phyloP scores from a whole-genome alignment of 2,329 filamentous ascomycete genomes.

The Alternaria ethzedia region DNA sequence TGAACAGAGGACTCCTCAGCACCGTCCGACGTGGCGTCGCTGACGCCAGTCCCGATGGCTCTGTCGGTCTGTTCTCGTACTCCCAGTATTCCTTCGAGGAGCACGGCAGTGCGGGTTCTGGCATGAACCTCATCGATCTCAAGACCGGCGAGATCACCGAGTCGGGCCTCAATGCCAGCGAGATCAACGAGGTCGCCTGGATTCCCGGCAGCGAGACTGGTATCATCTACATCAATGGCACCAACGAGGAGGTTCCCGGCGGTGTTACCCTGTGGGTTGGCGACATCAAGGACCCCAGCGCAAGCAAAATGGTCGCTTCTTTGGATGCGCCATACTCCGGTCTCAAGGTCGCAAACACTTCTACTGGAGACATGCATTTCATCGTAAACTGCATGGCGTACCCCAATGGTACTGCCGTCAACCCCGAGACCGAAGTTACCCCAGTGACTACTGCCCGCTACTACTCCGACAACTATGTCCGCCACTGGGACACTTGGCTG shows the following conservation, averaged over 20 bases:
- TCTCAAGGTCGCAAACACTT: slow-evolving; percentile 55
- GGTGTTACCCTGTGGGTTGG: slow-evolving; percentile 47
- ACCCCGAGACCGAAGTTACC: slow-evolving; percentile 65
- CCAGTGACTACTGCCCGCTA: slow-evolving; percentile 69
- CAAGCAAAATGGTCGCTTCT: slow-evolving; percentile 43
- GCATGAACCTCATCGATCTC: slow-evolving; percentile 48
- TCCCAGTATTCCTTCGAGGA: slow-evolving; percentile 81
- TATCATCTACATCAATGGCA: slow-evolving; percentile 69
- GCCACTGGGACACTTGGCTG: slow-evolving; percentile 82
- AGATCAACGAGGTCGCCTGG: slow-evolving; percentile 44
- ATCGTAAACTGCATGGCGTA: slow-evolving; percentile 67
- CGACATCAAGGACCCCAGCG: slow-evolving; percentile 36
- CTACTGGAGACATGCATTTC: slow-evolving; percentile 51
- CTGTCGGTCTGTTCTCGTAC: slow-evolving; percentile 69
- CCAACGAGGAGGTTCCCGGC: slow-evolving; percentile 61
- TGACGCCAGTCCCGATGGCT: slow-evolving; percentile 70
- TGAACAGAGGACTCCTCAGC: slow-evolving; percentile 61
- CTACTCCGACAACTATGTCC: slow-evolving; percentile 76
- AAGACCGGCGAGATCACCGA: slow-evolving; percentile 42
- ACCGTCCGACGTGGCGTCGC: slow-evolving; percentile 75
- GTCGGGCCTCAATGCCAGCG: slow-evolving; percentile 39
- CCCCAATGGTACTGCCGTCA: slow-evolving; percentile 73
- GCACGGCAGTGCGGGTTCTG: slow-evolving; percentile 66
- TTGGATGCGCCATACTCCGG: slow-evolving; percentile 58
- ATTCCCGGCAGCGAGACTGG: slow-evolving; percentile 49